Base-by-base conservation (phyloP, 129 eudicot genomes). In the Oenanthe sinensis region DNA sequence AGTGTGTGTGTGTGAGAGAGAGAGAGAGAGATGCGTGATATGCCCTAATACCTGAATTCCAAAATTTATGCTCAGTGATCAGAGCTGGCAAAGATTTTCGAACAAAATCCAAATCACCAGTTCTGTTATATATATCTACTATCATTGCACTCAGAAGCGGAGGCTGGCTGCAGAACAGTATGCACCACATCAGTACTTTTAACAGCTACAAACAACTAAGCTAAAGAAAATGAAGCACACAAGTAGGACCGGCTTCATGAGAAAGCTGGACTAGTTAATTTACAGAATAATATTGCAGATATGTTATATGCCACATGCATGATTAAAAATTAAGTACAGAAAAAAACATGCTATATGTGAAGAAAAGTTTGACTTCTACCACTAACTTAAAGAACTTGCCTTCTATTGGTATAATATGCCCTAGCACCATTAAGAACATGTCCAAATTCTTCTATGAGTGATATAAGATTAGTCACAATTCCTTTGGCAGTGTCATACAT, bases 401-500 rank as follows among this genome's bases (percentile, higher is more conserved):
- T 95, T 72, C 99, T 82, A 67, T 95, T 95, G 13, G 94, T 95
- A 85, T 95, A 95, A 75, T 95, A 95, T 42, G 90, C 88, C 28
- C 99, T 84, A 12, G 97, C 97, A 78, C 99, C 99, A 81, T 95
- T 95, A 71, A 95, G 91, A 78, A 92, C 97, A 68, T 88, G 79
- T 28, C 99, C 99, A 48, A 77, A 91, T 77, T 90, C 81, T 73
- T 90, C 87, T 11, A 95, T 81, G 24, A 95, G 81, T 39, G 84
- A 87, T 72, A 95, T 81, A 72, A 95, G 91, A 87, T 95, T 95
- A 30, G 80, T 67, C 26, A 90, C 94, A 50, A 95, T 92, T 82
- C 97, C 96, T 83, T 92, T 92, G 39, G 99, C 97, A 30, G 97
- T 95, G 75, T 92, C 90, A 36, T 88, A 87, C 96, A 95, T 91